A percentile compares a stretch with the other conserved stretches of the same genome.
Evolutionary conservation across 108 stramenopile genomes (phyloP).

Genomic region (Craspedostauros australis): DNA sequence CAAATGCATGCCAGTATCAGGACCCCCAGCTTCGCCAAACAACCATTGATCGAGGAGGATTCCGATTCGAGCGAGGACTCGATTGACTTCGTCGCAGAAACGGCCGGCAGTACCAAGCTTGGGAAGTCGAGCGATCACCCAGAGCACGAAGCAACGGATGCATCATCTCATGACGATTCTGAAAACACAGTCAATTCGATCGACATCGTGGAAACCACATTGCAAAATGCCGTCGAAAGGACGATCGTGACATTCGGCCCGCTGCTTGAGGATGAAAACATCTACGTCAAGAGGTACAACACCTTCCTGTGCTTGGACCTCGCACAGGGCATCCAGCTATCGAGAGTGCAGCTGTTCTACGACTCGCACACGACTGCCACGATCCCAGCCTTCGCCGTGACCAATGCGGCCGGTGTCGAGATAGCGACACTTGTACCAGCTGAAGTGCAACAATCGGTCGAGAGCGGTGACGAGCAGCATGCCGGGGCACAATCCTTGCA

Average conservation of each 20-base stretch:
- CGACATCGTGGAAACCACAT: slow-evolving; percentile 29
- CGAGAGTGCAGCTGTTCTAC: slow-evolving; percentile 35
- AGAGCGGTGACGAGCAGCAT: slow-evolving; percentile 1
- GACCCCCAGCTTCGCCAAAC: too few species aligned
- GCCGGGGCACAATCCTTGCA: slow-evolving; percentile 2
- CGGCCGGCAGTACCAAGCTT: background rate
- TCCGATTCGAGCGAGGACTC: background rate
- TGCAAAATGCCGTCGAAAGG: slow-evolving; percentile 35
- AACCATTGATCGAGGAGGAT: slow-evolving; percentile 4
- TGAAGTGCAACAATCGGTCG: too few species aligned
- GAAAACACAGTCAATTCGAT: slow-evolving; percentile 30
- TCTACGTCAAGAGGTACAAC: slow-evolving; percentile 6
- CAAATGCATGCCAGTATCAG: background rate
- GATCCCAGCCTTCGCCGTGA: slow-evolving; percentile 15
- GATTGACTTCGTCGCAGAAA: background rate
- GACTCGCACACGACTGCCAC: slow-evolving; percentile 19
- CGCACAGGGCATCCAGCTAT: slow-evolving; percentile 18
- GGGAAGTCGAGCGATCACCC: background rate
- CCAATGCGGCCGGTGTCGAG: slow-evolving; percentile 37
- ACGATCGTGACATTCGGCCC: slow-evolving; percentile 23
- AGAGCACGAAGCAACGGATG: background rate
- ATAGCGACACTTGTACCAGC: slow-evolving; percentile 24
- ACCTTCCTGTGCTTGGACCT: slow-evolving; percentile 21
- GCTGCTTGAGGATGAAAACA: slow-evolving; percentile 5
- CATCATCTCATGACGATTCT: too few species aligned